Evolutionary conservation across 2,329 filamentous ascomycete species (phyloP).

Genomic region (Alternaria gaisen): DNA sequence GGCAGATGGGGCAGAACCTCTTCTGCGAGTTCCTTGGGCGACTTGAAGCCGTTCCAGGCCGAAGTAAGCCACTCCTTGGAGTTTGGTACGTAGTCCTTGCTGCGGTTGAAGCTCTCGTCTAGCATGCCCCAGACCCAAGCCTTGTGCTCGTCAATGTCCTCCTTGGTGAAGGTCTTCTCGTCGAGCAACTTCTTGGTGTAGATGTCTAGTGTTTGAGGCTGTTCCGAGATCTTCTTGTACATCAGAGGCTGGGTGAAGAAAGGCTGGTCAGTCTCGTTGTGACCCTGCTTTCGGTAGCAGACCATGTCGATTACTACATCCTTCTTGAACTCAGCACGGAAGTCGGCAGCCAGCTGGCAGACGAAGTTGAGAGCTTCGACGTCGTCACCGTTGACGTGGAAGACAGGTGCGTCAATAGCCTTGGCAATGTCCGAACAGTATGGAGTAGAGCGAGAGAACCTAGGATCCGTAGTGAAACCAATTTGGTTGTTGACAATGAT

Average conservation of each 20-base stretch:
- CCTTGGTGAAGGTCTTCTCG: conserved; percentile 95
- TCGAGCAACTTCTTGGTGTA: conserved; percentile 91
- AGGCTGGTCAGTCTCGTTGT: conserved; percentile 99
- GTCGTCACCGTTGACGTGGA: conserved; percentile 99
- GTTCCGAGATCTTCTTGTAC: conserved; percentile 95
- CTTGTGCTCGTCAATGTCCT: conserved; percentile 98
- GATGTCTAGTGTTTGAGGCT: conserved; percentile 85
- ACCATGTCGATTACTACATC: conserved; percentile 98
- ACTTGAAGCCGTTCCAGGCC: conserved; percentile 99
- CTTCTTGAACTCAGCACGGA: conserved; percentile 98
- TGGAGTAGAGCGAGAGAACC: conserved; percentile 94
- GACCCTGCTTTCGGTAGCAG: conserved; percentile 98
- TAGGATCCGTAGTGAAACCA: conserved; percentile 97
- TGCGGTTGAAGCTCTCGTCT: conserved; percentile 95
- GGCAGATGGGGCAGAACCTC: conserved; percentile 92
- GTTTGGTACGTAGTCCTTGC: conserved; percentile 95
- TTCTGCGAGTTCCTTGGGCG: conserved; percentile 93
- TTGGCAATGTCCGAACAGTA: conserved; percentile 99
- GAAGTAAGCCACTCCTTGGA: conserved; percentile 99
- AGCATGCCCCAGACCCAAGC: conserved; percentile 99
- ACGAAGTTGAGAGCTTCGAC: conserved; percentile 98
- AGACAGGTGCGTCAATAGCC: conserved; percentile 96
- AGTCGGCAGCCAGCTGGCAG: conserved; percentile 95
- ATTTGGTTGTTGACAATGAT: conserved; percentile 99
- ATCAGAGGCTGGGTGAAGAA: conserved; percentile 99